Base-by-base conservation (phyloP, 805 yeast species). In the Blastobotrys terrestris region DNA sequence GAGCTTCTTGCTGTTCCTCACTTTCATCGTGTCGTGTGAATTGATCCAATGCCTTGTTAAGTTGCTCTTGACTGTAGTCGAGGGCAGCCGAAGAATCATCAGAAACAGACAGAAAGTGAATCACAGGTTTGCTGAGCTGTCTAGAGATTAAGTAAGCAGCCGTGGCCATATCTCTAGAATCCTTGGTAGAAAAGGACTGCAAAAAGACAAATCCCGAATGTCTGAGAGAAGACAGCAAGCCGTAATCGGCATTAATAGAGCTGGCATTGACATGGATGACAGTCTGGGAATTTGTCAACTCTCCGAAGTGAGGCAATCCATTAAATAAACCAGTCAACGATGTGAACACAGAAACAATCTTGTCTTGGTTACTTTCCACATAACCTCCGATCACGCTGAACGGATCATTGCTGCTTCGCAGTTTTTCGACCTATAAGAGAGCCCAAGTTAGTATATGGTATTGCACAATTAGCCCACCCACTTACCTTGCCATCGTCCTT, bases 201-300 rank as follows among this genome's bases (percentile, higher is more conserved):
- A 91, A 67, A 20, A 85, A 73, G 4, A 81, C 77, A 59, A 75
- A 77, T 14, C 81, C 81, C 42, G 85, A 72, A 66, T 87, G 92
- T 64, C 91, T 82, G 59, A 86, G 73, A 5, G 88, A 77, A n/a
- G 92, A 73, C 22, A 88, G 77, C 14, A 79, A 71, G 22, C 86
- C 80, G 68, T 75, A 87, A 66, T 90, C 96, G 51, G 39, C n/a
- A 19, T 22, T 31, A 8, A 39, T 48, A 2, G 39, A 14, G 8
- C 52, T 50, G n/a, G 85, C 66, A 54, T 80, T 78, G 39, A 82
- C 81, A 62, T 83, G 86, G 51, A 85, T 67, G n/a, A 85, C 83
- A 22, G 79, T 74, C 1, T 79, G 71, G 16, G 64, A 56, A 26
- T 59, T 55, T 6, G 67, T 60, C 60, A 81, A 71, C 53, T 63